A percentile compares a stretch with the other conserved stretches of the same genome.
These are phyloP conservation scores for Panus rudis DNA, from an alignment of 768 basidiomycete species.

Conservation along the genomic window DNA sequence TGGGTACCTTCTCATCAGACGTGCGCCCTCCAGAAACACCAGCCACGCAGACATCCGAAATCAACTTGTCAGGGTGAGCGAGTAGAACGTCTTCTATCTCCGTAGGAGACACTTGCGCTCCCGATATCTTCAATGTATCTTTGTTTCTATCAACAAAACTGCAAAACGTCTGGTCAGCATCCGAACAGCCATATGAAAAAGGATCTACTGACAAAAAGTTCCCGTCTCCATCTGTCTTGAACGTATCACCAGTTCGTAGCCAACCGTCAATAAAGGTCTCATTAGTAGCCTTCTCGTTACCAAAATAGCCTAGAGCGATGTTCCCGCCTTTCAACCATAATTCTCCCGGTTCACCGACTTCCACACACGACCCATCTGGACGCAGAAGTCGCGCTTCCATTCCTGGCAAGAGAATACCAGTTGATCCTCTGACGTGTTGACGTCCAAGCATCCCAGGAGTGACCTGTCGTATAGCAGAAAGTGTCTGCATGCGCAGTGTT, in stretches of 20 bases:
- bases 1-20: constrained; percentile 65
- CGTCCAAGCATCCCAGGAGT: constrained; percentile 36
- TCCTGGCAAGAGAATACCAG: constrained; percentile 57
- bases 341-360: constrained; percentile 56
- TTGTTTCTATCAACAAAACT: constrained; percentile 77
- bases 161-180: constrained; percentile 3
- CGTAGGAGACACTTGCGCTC: constrained; percentile 71
- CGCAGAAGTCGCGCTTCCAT: constrained; percentile 56
- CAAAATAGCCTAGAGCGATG: constrained; percentile 64
- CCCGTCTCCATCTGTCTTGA: constrained; percentile 51
- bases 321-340: constrained; percentile 51
- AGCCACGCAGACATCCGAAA: constrained; percentile 62
- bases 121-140: constrained; percentile 79
- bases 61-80: constrained; percentile 51
- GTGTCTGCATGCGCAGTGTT: constrained; percentile 42
- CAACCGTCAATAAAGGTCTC: constrained; percentile 66
- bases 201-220: constrained; percentile 52
- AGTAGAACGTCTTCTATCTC: constrained; percentile 69
- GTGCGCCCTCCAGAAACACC: constrained; percentile 70
- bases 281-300: constrained; percentile 57
- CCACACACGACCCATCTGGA: constrained; percentile 51
- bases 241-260: constrained; percentile 69
- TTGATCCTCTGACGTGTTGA: constrained; percentile 30
- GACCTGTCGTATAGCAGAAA: constrained; percentile 40
- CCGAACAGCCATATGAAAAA: neutral